Evolutionary conservation across 352 stramenopile species (phyloP).

Genomic region (Phytophthora uliginosa): DNA sequence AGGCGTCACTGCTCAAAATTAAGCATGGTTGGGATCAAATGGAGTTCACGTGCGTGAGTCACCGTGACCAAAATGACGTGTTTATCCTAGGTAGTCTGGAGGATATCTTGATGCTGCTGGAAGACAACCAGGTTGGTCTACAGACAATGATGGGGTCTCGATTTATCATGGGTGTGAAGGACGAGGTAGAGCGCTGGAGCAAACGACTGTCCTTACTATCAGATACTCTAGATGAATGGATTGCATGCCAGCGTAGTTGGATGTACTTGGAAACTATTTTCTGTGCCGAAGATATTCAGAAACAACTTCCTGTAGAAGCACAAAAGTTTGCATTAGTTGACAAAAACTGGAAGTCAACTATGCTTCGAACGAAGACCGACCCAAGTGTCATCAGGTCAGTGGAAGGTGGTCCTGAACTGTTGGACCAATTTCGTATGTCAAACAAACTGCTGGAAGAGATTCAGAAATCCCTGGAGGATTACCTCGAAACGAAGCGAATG

Average conservation of each 20-base stretch:
- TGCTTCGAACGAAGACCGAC: slow-evolving; percentile 83
- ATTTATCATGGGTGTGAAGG: slow-evolving; percentile 93
- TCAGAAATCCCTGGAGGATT: slow-evolving; percentile 94
- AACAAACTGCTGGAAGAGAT: slow-evolving; percentile 93
- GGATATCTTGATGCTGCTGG: slow-evolving; percentile 90
- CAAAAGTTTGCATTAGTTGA: slow-evolving; percentile 90
- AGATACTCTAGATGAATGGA: slow-evolving; percentile 89
- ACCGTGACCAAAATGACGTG: slow-evolving; percentile 88
- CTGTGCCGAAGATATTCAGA: slow-evolving; percentile 90
- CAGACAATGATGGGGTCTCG: slow-evolving; percentile 95
- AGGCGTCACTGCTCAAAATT: slow-evolving; percentile 91
- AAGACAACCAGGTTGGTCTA: slow-evolving; percentile 94
- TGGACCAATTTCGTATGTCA: slow-evolving; percentile 87
- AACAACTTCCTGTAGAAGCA: slow-evolving; percentile 86
- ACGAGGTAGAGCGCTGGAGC: slow-evolving; percentile 92
- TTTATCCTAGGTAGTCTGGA: slow-evolving; percentile 94
- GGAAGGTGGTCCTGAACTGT: slow-evolving; percentile 73
- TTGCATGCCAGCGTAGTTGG: slow-evolving; percentile 87
- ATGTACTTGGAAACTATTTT: slow-evolving; percentile 94
- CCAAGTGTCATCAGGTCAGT: slow-evolving; percentile 84
- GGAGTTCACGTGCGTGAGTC: slow-evolving; percentile 85
- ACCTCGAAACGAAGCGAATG: slow-evolving; percentile 94
- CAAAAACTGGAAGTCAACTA: slow-evolving; percentile 89
- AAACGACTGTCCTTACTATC: slow-evolving; percentile 89
- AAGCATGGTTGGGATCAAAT: slow-evolving; percentile 91